Conservation (phyloP, 495 filamentous ascomycete species). For the Evansstolkia leycettana region DNA sequence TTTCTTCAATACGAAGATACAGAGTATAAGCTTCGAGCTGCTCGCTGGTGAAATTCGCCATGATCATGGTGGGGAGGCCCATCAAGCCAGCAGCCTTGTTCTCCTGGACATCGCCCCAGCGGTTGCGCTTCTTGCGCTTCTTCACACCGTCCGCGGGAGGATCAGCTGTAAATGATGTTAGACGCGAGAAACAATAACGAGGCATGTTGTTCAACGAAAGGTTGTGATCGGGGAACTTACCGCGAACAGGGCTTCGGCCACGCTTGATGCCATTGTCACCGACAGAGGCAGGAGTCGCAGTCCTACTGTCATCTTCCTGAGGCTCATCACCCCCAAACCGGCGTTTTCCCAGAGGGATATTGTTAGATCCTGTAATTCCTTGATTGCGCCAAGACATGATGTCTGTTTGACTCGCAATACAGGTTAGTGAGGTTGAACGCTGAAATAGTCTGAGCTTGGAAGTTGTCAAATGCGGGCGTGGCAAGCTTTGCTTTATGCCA, state of each 20-base stretch:
- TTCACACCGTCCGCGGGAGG: constrained; percentile 58
- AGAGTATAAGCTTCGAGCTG: constrained; percentile 94
- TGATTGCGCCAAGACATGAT: constrained; percentile 84
- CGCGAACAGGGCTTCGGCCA: constrained; percentile 62
- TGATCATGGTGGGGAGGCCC: constrained; percentile 92
- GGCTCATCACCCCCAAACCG: constrained; percentile 63
- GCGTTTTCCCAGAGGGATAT: constrained; percentile 83
- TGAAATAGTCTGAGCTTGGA: no score
- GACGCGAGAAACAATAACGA: not conserved
- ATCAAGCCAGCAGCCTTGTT: constrained; percentile 97
- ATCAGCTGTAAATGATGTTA: constrained; percentile 21
- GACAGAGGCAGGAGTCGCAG: constrained; percentile 37
- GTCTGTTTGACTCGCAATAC: constrained; percentile 1
- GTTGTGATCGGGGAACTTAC: constrained; percentile 25
- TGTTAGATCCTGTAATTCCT: constrained; percentile 97
- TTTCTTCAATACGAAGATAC: constrained; percentile 94
- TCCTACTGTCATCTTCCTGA: constrained; percentile 47
- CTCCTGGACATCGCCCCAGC: constrained; percentile 91
- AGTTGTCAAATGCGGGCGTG: no score
- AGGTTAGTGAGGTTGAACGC: no score
- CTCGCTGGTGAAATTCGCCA: constrained; percentile 92
- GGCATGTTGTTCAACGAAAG: not conserved
- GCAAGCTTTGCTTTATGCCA: no score
- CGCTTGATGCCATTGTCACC: constrained; percentile 47
- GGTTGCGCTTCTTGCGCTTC: constrained; percentile 92